Percentiles rank a stretch among this genome's conserved stretches.
Evolutionary conservation across 192 early-diverging fungal species (phyloP).

Genomic region (Coemansia umbellata): DNA sequence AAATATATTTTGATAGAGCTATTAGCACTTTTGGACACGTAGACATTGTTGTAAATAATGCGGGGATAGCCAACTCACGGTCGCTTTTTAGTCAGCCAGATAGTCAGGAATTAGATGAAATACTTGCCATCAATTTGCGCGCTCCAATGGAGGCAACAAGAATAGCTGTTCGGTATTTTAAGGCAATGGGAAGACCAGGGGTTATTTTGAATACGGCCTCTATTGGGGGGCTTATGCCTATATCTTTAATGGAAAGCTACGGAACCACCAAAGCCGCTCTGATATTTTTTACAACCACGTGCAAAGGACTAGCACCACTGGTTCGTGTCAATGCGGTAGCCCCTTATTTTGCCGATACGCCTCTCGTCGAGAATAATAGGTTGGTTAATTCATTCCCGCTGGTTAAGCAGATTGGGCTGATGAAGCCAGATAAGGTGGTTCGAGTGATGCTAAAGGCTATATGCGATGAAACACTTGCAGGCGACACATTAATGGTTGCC

Average conservation of each 20-base stretch:
- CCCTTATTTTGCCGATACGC: conserved; percentile 57
- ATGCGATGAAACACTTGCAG: conserved; percentile 51
- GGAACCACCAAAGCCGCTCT: conserved; percentile 75
- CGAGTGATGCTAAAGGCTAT: conserved; percentile 57
- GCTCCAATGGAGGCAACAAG: conserved; percentile 73
- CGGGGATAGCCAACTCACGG: conserved; percentile 54
- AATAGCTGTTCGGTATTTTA: conserved; percentile 62
- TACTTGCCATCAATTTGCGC: conserved; percentile 66
- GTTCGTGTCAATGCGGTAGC: conserved; percentile 65
- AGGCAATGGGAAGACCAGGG: conserved; percentile 46
- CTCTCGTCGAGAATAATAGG: conserved; percentile 45
- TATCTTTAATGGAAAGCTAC: conserved; percentile 64
- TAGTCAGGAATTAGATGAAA: conserved; percentile 53
- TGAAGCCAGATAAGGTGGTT: conserved; percentile 50
- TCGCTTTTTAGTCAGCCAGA: conserved; percentile 52
- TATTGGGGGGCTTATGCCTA: conserved; percentile 59
- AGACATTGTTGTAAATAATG: conserved; percentile 62
- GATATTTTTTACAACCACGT: conserved; percentile 56
- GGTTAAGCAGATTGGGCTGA: conserved; percentile 26
- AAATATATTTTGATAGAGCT: conserved; percentile 43
- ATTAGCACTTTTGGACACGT: conserved; percentile 54
- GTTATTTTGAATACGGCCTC: conserved; percentile 74
- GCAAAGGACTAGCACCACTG: conserved; percentile 36
- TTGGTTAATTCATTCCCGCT: conserved; percentile 28
- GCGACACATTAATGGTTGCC: conserved; percentile 51